Evolutionary conservation across 2,329 filamentous ascomycete species (phyloP).

Genomic region (Botrytis tulipae): DNA sequence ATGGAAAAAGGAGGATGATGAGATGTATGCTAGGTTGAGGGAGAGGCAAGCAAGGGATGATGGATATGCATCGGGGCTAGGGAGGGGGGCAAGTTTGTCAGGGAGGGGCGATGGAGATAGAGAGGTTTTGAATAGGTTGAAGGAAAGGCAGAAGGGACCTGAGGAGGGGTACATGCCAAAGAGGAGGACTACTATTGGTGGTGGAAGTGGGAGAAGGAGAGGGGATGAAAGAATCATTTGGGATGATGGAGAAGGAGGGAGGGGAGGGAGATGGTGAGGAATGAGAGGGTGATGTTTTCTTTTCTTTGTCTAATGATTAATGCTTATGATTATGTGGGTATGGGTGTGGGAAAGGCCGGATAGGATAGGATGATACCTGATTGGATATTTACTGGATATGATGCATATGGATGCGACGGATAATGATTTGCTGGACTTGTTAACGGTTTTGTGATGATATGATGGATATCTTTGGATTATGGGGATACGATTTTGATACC

Average conservation of each 20-base stretch:
- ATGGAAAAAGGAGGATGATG: neutral
- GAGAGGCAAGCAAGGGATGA: neutral
- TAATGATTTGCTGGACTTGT: neutral
- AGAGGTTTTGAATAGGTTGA: slow-evolving; percentile 23
- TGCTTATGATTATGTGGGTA: neutral
- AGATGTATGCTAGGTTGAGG: slow-evolving; percentile 10
- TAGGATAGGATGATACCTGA: neutral
- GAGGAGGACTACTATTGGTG: slow-evolving; percentile 9
- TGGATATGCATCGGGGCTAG: neutral
- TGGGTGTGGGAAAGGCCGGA: neutral
- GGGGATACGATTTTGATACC: neutral
- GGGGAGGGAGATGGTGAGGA: slow-evolving; percentile 9
- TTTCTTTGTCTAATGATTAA: slow-evolving; percentile 7
- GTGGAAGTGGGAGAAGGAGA: neutral
- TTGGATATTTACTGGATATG: neutral
- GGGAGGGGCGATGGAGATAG: neutral
- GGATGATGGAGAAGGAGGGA: slow-evolving; percentile 13
- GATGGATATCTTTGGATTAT: neutral
- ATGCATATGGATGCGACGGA: neutral
- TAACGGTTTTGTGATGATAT: neutral
- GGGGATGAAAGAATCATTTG: slow-evolving; percentile 16
- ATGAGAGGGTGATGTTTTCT: neutral
- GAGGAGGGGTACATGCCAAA: slow-evolving; percentile 10
- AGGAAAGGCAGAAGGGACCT: slow-evolving; percentile 23
- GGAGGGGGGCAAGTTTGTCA: neutral